Evolutionary conservation across 1,139 yeast species (phyloP).

Genomic region (Spathaspora sp.): DNA sequence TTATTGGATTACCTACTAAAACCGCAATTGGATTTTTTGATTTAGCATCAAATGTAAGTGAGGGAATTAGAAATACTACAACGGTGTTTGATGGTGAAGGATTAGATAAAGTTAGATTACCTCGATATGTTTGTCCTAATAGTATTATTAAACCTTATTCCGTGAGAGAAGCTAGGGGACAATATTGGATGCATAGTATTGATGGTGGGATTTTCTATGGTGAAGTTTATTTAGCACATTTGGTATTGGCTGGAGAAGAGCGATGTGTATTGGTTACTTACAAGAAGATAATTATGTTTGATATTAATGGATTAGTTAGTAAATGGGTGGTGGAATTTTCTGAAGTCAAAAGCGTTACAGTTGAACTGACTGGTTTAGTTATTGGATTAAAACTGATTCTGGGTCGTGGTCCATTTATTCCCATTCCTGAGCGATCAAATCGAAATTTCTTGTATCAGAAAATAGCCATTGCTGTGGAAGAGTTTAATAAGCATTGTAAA

Average conservation of each 20-base stretch:
- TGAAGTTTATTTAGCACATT: slow-evolving; percentile 84
- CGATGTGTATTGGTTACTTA: slow-evolving; percentile 76
- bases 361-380: slow-evolving; percentile 79
- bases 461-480: slow-evolving; percentile 79
- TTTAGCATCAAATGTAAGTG: slow-evolving; percentile 88
- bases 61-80: slow-evolving; percentile 90
- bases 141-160: slow-evolving; percentile 72
- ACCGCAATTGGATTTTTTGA: slow-evolving; percentile 96
- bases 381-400: slow-evolving; percentile 52
- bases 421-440: slow-evolving; percentile 67
- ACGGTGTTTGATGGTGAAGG: slow-evolving; percentile 85
- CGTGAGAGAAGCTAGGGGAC: slow-evolving; percentile 91
- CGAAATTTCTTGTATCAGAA: slow-evolving; percentile 68
- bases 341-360: slow-evolving; percentile 63
- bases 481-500: slow-evolving; percentile 65
- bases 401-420: slow-evolving; percentile 70
- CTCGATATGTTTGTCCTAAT: slow-evolving; percentile 71
- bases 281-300: slow-evolving; percentile 66
- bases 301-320: slow-evolving; percentile 57
- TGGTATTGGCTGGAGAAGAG: slow-evolving; percentile 77
- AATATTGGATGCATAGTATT: slow-evolving; percentile 81
- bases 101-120: slow-evolving; percentile 76
- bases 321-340: slow-evolving; percentile 69
- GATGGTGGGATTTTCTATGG: slow-evolving; percentile 75
- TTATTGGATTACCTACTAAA: slow-evolving; percentile 92